Percentiles rank a stretch among this genome's conserved stretches.
Evolutionary conservation across 768 basidiomycete species (phyloP).

Genomic region (Panellus pusillus): DNA sequence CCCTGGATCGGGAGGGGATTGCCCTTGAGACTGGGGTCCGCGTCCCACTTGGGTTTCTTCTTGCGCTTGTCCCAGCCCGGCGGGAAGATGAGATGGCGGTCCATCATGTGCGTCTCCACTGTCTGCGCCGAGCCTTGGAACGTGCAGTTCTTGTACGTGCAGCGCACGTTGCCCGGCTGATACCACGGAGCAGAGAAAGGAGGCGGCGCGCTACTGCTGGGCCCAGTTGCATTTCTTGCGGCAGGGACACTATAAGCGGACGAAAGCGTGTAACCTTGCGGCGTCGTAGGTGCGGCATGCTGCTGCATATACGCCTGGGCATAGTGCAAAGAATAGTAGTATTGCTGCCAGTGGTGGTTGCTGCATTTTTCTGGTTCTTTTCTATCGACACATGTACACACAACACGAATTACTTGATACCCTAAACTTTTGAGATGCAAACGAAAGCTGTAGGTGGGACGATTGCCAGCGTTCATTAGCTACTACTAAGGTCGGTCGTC

Average conservation of each 20-base stretch:
- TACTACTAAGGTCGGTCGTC: slow-evolving; percentile 20
- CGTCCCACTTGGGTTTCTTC: slow-evolving; percentile 71
- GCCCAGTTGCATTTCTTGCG: neutral
- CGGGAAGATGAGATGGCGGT: slow-evolving; percentile 83
- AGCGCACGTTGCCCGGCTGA: slow-evolving; percentile 59
- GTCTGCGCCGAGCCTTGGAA: slow-evolving; percentile 71
- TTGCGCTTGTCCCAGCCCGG: slow-evolving; percentile 63
- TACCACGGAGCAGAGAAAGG: slow-evolving; percentile 47
- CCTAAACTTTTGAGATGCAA: slow-evolving; percentile 18
- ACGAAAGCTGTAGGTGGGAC: slow-evolving; percentile 16
- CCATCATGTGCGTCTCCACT: slow-evolving; percentile 84
- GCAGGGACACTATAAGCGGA: slow-evolving; percentile 33
- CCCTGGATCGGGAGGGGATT: slow-evolving; percentile 78
- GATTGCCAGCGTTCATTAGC: slow-evolving; percentile 24
- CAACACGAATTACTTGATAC: slow-evolving; percentile 17
- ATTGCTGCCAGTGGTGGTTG: slow-evolving; percentile 24
- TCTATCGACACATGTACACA: slow-evolving; percentile 16
- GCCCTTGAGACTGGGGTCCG: slow-evolving; percentile 79
- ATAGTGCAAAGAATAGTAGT: slow-evolving; percentile 52
- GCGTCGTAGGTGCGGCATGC: slow-evolving; percentile 22
- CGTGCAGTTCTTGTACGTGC: slow-evolving; percentile 61
- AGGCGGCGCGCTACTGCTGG: neutral
- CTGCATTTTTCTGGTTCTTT: slow-evolving; percentile 10
- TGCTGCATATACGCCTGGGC: slow-evolving; percentile 53
- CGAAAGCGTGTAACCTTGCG: slow-evolving; percentile 39